Base-by-base conservation (phyloP, 345 rosid genomes). In the Boechera retrofracta region DNA sequence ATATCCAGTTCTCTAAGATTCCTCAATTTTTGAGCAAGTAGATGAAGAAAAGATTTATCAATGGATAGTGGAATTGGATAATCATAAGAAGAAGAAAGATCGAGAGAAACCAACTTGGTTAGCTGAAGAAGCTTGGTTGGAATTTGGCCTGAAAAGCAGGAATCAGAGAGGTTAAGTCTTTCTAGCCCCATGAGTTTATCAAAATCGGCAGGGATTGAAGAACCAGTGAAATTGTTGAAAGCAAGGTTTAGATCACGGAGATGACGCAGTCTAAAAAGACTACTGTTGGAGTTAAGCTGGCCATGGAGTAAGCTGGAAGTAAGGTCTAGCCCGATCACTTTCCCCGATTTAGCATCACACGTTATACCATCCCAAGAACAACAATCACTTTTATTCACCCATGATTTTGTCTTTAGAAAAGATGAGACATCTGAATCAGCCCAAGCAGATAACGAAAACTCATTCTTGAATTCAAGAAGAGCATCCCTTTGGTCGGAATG, bases 101-200 rank as follows among this genome's bases (percentile, higher is more conserved):
- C 29, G 7, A 60, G 64, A 60, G 64, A 60, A 4, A 60, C 64
- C 64, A 60, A 59, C 24, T 59, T 59, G 45, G 64, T 59, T 32
- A 59, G 45, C 26, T 16, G 45, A 16, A 59, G 64, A 35, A 59
- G 64, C 0, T 60, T 10, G 6, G 4, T 8, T n/a, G 64, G 64
- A 60, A 60, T 33, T 59, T 7, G 45, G 26, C 45, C 45, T 38
- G 64, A 15, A 10, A 16, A 16, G 16, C 0, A 16, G 16, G 16
- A 16, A 59, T 4, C 1, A 0, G 64, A 59, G 24, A 59, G 45
- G 6, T 59, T 2, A 18, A 59, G 64, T 13, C 7, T 35, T 32
- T 16, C 26, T n/a, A 59, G 4, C 2, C 5, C 6, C 6, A 8
- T 7, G 10, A 59, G 64, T 8, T 59, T 32, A 7, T 35, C 11